These are phyloP conservation scores for Leptodontidium sp. DNA, from an alignment of 2,329 filamentous ascomycete species.

Conservation along the genomic window DNA sequence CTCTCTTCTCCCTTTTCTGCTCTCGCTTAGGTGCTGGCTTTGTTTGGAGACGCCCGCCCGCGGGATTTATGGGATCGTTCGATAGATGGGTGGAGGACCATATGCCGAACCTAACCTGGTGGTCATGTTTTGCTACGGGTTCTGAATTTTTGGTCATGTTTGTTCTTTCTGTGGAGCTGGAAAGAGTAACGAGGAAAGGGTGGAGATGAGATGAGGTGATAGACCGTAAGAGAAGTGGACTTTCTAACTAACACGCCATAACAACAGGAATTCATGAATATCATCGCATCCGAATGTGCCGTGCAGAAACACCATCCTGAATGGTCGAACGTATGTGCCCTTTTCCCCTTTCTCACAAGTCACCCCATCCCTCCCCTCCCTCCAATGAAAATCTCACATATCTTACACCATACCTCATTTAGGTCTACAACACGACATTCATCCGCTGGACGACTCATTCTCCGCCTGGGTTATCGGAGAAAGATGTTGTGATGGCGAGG, in stretches of 20 bases:
- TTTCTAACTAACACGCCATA: not conserved
- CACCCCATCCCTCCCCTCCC: not conserved
- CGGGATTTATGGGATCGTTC: not conserved
- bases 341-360: conserved; percentile 1
- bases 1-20: conserved; percentile 3
- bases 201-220: not conserved
- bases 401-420: not conserved
- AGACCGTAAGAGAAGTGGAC: not conserved
- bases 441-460: conserved; percentile 79
- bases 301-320: conserved; percentile 76
- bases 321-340: conserved; percentile 72
- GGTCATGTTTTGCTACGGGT: not conserved
- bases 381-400: not conserved
- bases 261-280: conserved; percentile 77
- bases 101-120: not conserved
- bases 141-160: not conserved
- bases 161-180: not conserved
- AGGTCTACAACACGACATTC: conserved; percentile 75
- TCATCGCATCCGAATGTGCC: conserved; percentile 72
- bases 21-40: not conserved
- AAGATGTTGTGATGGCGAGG: conserved; percentile 68
- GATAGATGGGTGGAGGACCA: not conserved
- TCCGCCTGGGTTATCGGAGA: conserved; percentile 69
- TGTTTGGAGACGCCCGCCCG: not conserved
- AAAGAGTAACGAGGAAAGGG: not conserved